A percentile compares a stretch with the other conserved stretches of the same genome.
phyloP scores from a whole-genome alignment of 306 rosid genomes.

The Prunus padus region DNA sequence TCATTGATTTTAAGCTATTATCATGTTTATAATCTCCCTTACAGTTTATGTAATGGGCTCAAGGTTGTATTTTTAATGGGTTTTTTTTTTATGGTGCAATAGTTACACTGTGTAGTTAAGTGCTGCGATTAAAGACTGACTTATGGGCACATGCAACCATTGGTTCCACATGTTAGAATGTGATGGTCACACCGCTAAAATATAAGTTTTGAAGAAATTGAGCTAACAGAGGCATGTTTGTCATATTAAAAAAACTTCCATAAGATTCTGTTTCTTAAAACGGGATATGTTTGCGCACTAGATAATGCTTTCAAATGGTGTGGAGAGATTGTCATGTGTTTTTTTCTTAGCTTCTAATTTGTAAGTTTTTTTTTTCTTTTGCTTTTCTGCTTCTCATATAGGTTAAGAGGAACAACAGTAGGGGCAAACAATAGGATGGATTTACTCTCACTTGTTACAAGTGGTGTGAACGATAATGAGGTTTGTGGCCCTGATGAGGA shows the following conservation, averaged over 20 bases:
- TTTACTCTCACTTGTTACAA: conserved; percentile 82
- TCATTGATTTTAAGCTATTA: background rate
- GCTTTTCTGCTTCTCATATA: conserved; percentile 19
- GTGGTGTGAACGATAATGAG: conserved; percentile 72
- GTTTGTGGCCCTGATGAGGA: conserved; percentile 60
- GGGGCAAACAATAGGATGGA: conserved; percentile 98
- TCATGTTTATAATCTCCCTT: background rate
- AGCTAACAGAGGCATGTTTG: background rate
- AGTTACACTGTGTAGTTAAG: background rate
- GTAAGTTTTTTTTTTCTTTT: conserved; percentile 16
- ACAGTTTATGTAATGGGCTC: background rate
- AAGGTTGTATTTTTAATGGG: background rate
- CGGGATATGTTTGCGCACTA: background rate
- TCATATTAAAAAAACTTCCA: background rate
- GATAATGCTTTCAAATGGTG: background rate
- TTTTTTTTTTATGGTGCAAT: background rate
- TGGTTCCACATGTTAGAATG: background rate
- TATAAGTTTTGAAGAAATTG: background rate
- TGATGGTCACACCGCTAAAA: background rate
- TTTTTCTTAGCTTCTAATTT: background rate
- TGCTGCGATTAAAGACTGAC: conserved; percentile 1
- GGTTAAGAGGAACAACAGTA: conserved; percentile 74
- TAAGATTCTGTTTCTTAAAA: background rate
- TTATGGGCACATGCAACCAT: background rate
- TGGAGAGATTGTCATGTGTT: background rate